Percentiles rank a stretch among this genome's conserved stretches.
These are phyloP conservation scores for Eucalyptus sp. DNA, from an alignment of 345 rosid genomes.

Conservation along the genomic window DNA sequence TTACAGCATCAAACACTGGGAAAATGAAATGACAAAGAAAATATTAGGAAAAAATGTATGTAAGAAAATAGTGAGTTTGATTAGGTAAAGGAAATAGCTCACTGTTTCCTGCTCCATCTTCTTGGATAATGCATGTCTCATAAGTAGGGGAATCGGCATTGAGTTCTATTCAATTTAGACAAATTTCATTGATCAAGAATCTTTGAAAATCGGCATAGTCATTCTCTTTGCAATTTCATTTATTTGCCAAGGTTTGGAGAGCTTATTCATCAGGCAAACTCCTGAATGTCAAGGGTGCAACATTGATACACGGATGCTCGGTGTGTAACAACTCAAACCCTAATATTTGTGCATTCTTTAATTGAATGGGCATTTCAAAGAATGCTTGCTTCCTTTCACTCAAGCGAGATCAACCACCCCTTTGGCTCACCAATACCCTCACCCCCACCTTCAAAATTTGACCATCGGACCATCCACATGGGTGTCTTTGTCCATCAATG, in stretches of 20 bases:
- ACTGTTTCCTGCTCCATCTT: neutral
- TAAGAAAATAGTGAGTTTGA: neutral
- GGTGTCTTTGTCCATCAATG: neutral
- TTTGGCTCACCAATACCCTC: neutral
- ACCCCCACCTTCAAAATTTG: neutral
- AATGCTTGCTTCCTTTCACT: neutral
- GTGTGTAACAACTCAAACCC: neutral
- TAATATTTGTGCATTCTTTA: neutral
- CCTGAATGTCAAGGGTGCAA: neutral
- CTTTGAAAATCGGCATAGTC: neutral
- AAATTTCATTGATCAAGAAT: neutral
- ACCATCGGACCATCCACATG: neutral
- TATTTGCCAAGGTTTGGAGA: neutral
- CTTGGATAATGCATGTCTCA: neutral
- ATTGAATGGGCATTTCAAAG: neutral
- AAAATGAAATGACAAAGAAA: neutral
- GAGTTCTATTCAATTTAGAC: neutral
- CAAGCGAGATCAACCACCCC: neutral
- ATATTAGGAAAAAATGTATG: neutral
- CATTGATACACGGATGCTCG: neutral
- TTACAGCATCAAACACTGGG: neutral
- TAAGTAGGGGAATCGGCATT: neutral
- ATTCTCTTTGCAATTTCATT: neutral
- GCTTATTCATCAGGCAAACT: neutral
- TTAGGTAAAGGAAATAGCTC: neutral